Conservation (phyloP, 1,139 yeast species). For the Geotrichum histeridarum region DNA sequence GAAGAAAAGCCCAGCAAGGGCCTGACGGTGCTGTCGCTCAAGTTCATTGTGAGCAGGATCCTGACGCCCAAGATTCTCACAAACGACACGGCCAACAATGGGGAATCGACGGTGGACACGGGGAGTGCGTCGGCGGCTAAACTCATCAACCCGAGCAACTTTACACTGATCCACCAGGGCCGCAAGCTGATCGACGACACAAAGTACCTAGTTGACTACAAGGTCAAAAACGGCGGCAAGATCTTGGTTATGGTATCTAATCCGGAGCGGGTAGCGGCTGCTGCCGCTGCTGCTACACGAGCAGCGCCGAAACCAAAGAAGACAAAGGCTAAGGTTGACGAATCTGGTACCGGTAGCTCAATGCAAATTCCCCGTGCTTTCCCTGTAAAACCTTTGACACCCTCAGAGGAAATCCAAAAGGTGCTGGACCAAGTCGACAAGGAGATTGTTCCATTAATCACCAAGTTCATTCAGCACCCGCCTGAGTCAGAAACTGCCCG, state of each 20-base stretch:
- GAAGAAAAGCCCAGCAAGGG: slow-evolving; percentile 19
- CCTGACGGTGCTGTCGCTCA: slow-evolving; percentile 18
- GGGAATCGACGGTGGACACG: not conserved
- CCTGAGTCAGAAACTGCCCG: slow-evolving; percentile 29
- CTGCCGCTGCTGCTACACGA: slow-evolving; percentile 15
- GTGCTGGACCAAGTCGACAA: slow-evolving; percentile 29
- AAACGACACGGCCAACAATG: slow-evolving; percentile 8
- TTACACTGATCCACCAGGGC: slow-evolving; percentile 34
- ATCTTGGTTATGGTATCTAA: slow-evolving; percentile 30
- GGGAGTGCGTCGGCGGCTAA: slow-evolving; percentile 1
- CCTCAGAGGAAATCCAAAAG: slow-evolving; percentile 31
- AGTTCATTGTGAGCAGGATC: slow-evolving; percentile 11
- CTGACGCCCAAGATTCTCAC: slow-evolving; percentile 19
- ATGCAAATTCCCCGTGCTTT: slow-evolving; percentile 9
- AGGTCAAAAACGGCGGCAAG: slow-evolving; percentile 32
- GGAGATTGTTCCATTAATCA: slow-evolving; percentile 35
- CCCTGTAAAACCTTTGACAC: slow-evolving; percentile 12
- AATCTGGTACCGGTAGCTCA: not conserved
- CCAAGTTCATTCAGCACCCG: slow-evolving; percentile 30
- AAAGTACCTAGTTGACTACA: slow-evolving; percentile 31
- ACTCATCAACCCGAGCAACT: slow-evolving; percentile 24
- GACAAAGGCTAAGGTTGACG: not conserved
- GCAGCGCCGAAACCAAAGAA: not conserved
- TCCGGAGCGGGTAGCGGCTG: slow-evolving; percentile 16
- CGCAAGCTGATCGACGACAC: slow-evolving; percentile 34